These are phyloP conservation scores for Trematosphaeria pertusa DNA, from an alignment of 2,329 filamentous ascomycete genomes.

Conservation along the genomic window DNA sequence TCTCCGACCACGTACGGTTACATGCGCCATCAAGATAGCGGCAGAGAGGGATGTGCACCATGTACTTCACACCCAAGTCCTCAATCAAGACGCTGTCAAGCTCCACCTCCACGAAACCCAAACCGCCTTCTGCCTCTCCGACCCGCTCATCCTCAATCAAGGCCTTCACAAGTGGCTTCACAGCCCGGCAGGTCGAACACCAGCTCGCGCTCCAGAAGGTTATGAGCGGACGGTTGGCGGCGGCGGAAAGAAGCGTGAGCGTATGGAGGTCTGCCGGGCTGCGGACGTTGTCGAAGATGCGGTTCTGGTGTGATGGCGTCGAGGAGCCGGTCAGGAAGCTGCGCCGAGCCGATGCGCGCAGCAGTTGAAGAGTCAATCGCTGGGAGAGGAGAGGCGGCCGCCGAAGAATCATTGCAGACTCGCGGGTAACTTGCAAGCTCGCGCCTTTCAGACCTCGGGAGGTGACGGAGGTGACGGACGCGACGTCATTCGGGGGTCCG, in stretches of 20 bases:
- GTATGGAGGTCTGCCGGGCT: slow-evolving; percentile 56
- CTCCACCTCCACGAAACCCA: slow-evolving; percentile 58
- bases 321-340: slow-evolving; percentile 13
- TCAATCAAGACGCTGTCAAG: slow-evolving; percentile 55
- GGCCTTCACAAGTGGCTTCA: slow-evolving; percentile 51
- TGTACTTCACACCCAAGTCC: slow-evolving; percentile 50
- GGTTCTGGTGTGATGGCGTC: slow-evolving; percentile 27
- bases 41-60: slow-evolving; percentile 27
- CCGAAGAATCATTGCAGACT: slow-evolving; percentile 21
- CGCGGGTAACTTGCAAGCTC: no score
- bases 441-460: no score
- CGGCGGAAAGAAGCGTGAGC: slow-evolving; percentile 56
- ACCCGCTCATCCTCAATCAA: slow-evolving; percentile 54
- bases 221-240: slow-evolving; percentile 52
- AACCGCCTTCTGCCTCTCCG: slow-evolving; percentile 53
- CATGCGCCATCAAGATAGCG: no score
- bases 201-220: slow-evolving; percentile 60
- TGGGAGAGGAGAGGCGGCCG: background rate
- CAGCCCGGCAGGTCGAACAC: slow-evolving; percentile 52
- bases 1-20: no score
- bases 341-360: slow-evolving; percentile 1
- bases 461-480: background rate
- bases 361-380: slow-evolving; percentile 1
- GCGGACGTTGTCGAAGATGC: slow-evolving; percentile 52
- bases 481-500: slow-evolving; percentile 9